Evolutionary conservation across 805 yeast species (phyloP).

Genomic region (Myxozyma geophila): DNA sequence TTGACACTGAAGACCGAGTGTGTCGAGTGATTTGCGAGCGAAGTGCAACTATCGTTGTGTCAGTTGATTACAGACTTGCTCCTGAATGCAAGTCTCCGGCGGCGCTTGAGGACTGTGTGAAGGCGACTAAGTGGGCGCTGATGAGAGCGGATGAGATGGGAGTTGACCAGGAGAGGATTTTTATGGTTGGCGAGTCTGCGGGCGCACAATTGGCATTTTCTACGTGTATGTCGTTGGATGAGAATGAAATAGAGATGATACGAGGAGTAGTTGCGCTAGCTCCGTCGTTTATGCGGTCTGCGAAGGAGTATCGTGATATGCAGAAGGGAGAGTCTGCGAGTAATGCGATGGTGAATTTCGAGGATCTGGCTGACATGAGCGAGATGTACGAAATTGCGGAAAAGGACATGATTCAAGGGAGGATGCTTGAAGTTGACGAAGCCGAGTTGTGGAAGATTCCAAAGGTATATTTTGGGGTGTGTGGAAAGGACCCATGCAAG

Average conservation of each 20-base stretch:
- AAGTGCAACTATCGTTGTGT: slow-evolving; percentile 49
- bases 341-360: not conserved
- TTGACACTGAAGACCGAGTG: slow-evolving; percentile 50
- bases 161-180: not conserved
- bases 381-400: not conserved
- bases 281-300: slow-evolving; percentile 3
- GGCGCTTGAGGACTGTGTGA: slow-evolving; percentile 48
- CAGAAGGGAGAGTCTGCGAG: not conserved
- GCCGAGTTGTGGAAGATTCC: slow-evolving; percentile 3
- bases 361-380: not conserved
- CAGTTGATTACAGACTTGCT: slow-evolving; percentile 57
- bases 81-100: slow-evolving; percentile 59
- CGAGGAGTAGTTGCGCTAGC: not conserved
- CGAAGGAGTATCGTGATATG: not conserved
- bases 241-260: not conserved
- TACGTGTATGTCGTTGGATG: not conserved
- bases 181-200: slow-evolving; percentile 1
- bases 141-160: not conserved
- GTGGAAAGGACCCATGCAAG: not conserved
- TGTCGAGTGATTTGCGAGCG: slow-evolving; percentile 50
- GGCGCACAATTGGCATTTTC: slow-evolving; percentile 2
- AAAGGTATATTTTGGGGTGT: not conserved
- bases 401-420: not conserved
- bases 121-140: not conserved
- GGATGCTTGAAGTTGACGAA: not conserved